A percentile compares a stretch with the other conserved stretches of the same genome.
phyloP scores from a whole-genome alignment of 305 asterid species.

The Solanum hybrid region DNA sequence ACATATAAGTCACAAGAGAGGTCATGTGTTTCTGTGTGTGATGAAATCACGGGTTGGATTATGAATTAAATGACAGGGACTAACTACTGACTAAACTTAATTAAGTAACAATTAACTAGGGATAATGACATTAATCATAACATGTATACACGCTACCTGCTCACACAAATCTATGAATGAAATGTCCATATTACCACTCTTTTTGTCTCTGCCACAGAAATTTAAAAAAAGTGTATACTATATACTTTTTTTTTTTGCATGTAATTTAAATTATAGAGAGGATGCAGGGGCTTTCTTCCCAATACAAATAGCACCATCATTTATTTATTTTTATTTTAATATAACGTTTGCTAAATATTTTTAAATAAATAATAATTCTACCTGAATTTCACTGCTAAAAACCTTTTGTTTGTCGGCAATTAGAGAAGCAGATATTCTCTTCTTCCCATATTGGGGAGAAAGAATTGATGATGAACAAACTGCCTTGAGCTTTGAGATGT shows the following conservation, averaged over 20 bases:
- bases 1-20: neutral
- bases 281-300: slow-evolving; percentile 1
- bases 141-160: slow-evolving; percentile 4
- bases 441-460: neutral
- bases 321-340: neutral
- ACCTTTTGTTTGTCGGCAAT: neutral
- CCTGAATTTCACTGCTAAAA: slow-evolving; percentile 2
- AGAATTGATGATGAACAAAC: neutral
- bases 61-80: slow-evolving; percentile 30
- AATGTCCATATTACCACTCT: neutral
- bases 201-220: neutral
- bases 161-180: neutral
- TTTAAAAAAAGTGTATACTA: neutral
- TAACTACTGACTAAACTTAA: slow-evolving; percentile 20
- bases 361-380: neutral
- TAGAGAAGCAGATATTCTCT: slow-evolving; percentile 1
- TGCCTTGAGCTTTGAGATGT: neutral
- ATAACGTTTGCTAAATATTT: neutral
- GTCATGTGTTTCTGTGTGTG: neutral
- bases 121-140: slow-evolving; percentile 44
- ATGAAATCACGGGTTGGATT: slow-evolving; percentile 28
- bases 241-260: neutral
- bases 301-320: neutral
- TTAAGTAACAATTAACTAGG: slow-evolving; percentile 17
- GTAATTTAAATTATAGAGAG: neutral